Percentiles rank a stretch among this genome's conserved stretches.
Evolutionary conservation across 148 eudicot species (phyloP).

Genomic region (Vaccinium macrocarpon): DNA sequence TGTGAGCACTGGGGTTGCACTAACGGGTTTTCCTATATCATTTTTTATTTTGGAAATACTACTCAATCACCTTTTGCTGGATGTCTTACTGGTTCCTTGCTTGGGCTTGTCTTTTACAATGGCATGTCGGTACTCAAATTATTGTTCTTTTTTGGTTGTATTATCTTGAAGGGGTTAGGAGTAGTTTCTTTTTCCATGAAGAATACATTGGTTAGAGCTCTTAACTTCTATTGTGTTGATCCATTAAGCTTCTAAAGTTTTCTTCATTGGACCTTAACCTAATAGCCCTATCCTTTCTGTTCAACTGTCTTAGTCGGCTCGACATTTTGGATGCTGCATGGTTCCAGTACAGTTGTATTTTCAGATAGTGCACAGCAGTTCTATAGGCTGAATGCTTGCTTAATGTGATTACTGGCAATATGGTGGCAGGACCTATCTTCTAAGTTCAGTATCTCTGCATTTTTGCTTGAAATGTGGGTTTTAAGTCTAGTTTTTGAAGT

Average conservation of each 20-base stretch:
- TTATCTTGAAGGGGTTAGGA: not conserved
- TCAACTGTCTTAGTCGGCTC: not conserved
- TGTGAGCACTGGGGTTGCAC: slow-evolving; percentile 3
- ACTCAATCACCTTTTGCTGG: not conserved
- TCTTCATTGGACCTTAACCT: not conserved
- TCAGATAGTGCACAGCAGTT: not conserved
- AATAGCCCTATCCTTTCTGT: not conserved
- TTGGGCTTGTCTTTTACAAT: slow-evolving; percentile 3
- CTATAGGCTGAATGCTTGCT: not conserved
- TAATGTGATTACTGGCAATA: not conserved
- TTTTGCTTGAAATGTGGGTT: not conserved
- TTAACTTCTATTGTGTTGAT: not conserved
- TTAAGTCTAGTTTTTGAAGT: not conserved
- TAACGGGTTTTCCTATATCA: not conserved
- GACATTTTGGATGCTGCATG: not conserved
- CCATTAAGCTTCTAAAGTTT: not conserved
- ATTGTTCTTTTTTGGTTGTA: not conserved
- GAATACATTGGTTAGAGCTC: not conserved
- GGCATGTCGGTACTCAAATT: not conserved
- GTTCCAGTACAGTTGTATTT: not conserved
- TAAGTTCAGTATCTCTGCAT: not conserved
- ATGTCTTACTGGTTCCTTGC: slow-evolving; percentile 3
- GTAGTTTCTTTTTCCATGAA: not conserved
- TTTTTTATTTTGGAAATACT: not conserved
- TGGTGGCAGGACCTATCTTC: not conserved